Evolutionary conservation across 805 yeast genomes (phyloP), one percentile per base, ranked within the genome.

Genomic region (Ogataea nonfermentans): DNA sequence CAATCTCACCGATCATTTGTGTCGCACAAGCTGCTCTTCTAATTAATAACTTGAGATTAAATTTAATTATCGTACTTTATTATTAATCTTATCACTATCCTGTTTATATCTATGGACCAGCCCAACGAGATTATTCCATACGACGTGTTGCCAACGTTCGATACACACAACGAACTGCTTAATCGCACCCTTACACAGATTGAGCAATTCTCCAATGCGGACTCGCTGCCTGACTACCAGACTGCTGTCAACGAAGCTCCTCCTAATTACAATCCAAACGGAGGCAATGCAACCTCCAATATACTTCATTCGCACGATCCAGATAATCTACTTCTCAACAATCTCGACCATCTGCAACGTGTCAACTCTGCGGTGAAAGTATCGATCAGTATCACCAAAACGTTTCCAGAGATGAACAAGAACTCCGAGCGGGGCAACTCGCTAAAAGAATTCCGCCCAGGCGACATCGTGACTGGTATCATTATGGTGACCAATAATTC

Each of bases 71-170:
- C 8, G 8, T 19, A 19, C 22, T 19, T 19, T 6, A 6, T 19
- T 6, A 6, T 19, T 19, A 19, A 19, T 19, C 22, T 19, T 6
- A 19, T n/a, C n/a, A 8, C 22, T 19, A 19, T 8, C 22, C 22
- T 19, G 8, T 19, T 19, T 19, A 19, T 19, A 8, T 19, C 22
- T 19, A 19, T 19, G 22, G 22, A 19, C 8, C 22, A 19, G 22
- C 8, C 22, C 22, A 19, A 8, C 8, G 49, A 43, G 4, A 14
- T 47, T 19, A 47, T 53, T 26, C 37, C 62, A 9, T 65, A 77
- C 35, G 87, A 81, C 50, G 74, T 81, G 2, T 57, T 81, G 27
- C 88, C 87, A 0, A 76, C 85, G 0, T 81, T 80, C 50, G 82
- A 81, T 45, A 75, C 79, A 75, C 79, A 78, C 51, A 78, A 76